Percentiles rank a stretch among this genome's conserved stretches.
Evolutionary conservation across 257 asterid genomes (phyloP).

Genomic region (Craterostigma plantagineum): DNA sequence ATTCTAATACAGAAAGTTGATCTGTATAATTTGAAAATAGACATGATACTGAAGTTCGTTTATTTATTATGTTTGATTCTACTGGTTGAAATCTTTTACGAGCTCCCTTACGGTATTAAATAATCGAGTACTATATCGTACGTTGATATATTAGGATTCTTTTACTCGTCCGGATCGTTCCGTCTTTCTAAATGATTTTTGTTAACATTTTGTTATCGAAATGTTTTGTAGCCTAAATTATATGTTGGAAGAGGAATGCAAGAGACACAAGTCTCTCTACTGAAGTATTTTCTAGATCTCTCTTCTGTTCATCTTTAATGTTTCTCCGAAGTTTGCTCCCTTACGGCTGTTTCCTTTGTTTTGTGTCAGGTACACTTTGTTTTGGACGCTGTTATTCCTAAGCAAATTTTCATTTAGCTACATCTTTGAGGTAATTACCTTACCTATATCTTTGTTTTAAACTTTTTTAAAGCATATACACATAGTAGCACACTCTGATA

Average conservation of each 20-base stretch:
- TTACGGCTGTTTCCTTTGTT: conserved; percentile 4
- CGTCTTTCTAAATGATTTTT: too few relatives aligned
- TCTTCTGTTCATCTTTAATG: conserved; percentile 1
- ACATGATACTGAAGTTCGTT: too few relatives aligned
- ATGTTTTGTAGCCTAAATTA: conserved; percentile 59
- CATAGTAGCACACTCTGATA: too few relatives aligned
- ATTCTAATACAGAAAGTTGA: too few relatives aligned
- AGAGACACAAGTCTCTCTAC: conserved; percentile 75
- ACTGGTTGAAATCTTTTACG: too few relatives aligned
- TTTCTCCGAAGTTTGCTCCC: background rate
- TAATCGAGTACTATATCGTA: too few relatives aligned
- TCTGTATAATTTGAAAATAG: too few relatives aligned
- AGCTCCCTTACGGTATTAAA: too few relatives aligned
- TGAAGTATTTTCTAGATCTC: conserved; percentile 39
- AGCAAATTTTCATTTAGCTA: conserved; percentile 84
- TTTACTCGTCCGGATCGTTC: too few relatives aligned
- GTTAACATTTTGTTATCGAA: conserved; percentile 2
- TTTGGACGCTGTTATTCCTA: conserved; percentile 63
- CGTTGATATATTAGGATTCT: too few relatives aligned
- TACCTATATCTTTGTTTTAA: conserved; percentile 1
- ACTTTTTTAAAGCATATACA: background rate
- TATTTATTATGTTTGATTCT: too few relatives aligned
- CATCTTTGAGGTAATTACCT: conserved; percentile 55
- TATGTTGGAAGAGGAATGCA: conserved; percentile 96
- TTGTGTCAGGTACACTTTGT: conserved; percentile 59